A percentile compares a stretch with the other conserved stretches of the same genome.
Evolutionary conservation across 2,329 filamentous ascomycete genomes (phyloP).

Genomic region (Aspergillus tamarii): DNA sequence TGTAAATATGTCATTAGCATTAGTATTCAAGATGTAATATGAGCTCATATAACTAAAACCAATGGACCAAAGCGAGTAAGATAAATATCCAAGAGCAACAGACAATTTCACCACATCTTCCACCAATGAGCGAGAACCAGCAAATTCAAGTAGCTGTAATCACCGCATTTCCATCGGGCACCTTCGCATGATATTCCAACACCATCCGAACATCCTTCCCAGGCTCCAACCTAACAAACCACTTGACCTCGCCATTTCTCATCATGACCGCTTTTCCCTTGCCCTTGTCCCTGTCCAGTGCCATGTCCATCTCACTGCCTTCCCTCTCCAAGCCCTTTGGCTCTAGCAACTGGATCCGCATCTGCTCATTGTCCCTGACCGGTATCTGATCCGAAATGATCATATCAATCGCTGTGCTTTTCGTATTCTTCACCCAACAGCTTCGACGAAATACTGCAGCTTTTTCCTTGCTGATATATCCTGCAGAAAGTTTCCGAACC

Average conservation of each 20-base stretch:
- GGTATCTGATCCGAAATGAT: slow-evolving; percentile 38
- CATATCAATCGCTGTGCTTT: slow-evolving; percentile 29
- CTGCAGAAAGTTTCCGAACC: slow-evolving; percentile 28
- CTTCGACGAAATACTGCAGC: slow-evolving; percentile 33
- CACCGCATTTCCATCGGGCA: slow-evolving; percentile 46
- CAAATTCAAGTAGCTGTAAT: background rate
- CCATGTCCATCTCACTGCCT: slow-evolving; percentile 21
- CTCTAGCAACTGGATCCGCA: slow-evolving; percentile 32
- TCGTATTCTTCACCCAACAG: slow-evolving; percentile 38
- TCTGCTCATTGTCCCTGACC: slow-evolving; percentile 34
- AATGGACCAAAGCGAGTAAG: background rate
- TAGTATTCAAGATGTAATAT: background rate
- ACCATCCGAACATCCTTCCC: slow-evolving; percentile 60
- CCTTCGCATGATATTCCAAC: slow-evolving; percentile 64
- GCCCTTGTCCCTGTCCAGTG: slow-evolving; percentile 55
- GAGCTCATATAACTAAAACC: background rate
- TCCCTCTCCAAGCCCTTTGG: slow-evolving; percentile 33
- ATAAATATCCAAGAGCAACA: background rate
- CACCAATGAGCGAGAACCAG: background rate
- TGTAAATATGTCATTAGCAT: background rate
- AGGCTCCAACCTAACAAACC: slow-evolving; percentile 62
- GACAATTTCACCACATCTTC: background rate
- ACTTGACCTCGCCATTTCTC: slow-evolving; percentile 61
- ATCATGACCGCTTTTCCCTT: slow-evolving; percentile 56
- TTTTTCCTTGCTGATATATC: slow-evolving; percentile 37